Percentiles rank a stretch among this genome's conserved stretches.
Conservation (phyloP, 257 asterid species). For the Solanum paucissectum region DNA sequence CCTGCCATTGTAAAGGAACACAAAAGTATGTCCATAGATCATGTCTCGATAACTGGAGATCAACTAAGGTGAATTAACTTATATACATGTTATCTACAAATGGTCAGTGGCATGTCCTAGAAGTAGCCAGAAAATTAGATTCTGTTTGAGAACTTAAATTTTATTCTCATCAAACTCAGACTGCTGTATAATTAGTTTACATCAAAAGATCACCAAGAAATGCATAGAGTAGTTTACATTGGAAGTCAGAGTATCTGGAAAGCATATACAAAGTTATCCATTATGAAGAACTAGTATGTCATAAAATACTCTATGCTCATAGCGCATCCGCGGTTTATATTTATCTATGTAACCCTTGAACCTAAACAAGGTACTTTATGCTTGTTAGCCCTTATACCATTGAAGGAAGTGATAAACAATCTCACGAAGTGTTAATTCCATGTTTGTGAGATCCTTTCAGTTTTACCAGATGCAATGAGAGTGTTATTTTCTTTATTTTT, state of each 20-base stretch:
- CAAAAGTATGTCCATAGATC: constrained; percentile 96
- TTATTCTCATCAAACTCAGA: not conserved
- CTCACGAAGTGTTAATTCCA: not conserved
- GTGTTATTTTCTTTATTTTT: not conserved
- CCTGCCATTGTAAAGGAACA: constrained; percentile 97
- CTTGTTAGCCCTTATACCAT: not conserved
- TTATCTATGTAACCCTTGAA: not conserved
- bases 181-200: not conserved
- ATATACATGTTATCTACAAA: not conserved
- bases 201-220: not conserved
- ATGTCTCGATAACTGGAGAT: constrained; percentile 99
- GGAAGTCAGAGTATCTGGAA: not conserved
- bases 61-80: constrained; percentile 61
- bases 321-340: not conserved
- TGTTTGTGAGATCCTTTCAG: not conserved
- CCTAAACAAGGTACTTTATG: not conserved
- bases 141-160: not conserved
- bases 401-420: not conserved
- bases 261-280: not conserved
- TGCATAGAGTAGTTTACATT: not conserved
- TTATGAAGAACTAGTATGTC: not conserved
- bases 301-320: not conserved
- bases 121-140: not conserved
- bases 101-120: not conserved
- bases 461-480: not conserved